Base-by-base conservation (phyloP, 169 alveolate species). In the Plasmodium malariae region DNA sequence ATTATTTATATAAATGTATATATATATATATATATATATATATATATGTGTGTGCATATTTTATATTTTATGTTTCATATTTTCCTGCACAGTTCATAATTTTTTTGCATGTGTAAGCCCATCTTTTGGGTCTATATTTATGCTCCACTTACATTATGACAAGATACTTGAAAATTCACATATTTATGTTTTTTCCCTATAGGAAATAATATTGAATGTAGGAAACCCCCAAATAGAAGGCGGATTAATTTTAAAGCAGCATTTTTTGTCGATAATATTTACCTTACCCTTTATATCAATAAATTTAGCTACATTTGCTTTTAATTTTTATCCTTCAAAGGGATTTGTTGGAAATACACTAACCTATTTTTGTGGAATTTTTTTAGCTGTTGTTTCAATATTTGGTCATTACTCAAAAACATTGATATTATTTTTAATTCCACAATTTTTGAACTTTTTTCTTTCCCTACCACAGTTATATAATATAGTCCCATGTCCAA, bases 311-410 rank as follows among this genome's bases (percentile, higher is more conserved):
- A 88, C 97, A 11, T 93, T 96, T 67, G 91, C 95, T 57, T 95
- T 80, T 88, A 97, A 96, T 89, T 95, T 92, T 92, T 97, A 92
- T 83, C 99, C 99, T n/a, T 95, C 98, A 17, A 69, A 95, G 89
- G 98, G 97, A 36, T 97, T 97, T 91, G 98, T 97, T 21, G 99
- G 99, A n/a, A 98, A 97, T 91, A 96, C 98, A 14, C 97, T 90
- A 92, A 95, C 98, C 45, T 96, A 97, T 73, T 97, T 97, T 92
- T 96, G 98, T 36, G 99, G 99, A 60, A 97, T 96, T 95, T 94
- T 96, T 37, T 96, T 97, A 71, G 99, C 99, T 26, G 95, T 96
- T 43, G 98, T 96, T 19, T 97, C 98, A 11, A 96, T 97, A 65
- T 88, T 96, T 37, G 99, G 98, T 0, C 98, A 97, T 93, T 97